Evolutionary conservation across 306 rosid species (phyloP).

Genomic region (Lathyrus aphaca): DNA sequence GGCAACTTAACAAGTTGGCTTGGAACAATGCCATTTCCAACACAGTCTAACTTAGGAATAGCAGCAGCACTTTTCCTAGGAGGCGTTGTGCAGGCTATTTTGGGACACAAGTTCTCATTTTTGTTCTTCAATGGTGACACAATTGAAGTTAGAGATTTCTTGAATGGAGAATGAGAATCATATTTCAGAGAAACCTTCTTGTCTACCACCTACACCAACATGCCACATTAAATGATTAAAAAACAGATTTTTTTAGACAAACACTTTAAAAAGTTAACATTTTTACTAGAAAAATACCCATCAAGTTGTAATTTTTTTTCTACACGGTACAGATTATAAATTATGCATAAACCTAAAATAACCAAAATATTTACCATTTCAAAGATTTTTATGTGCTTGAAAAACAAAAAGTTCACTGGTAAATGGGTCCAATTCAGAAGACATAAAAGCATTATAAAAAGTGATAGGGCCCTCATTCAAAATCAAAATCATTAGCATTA

Average conservation of each 20-base stretch:
- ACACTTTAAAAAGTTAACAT: constrained; percentile 1
- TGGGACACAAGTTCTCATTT: constrained; percentile 50
- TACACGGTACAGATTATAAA: not conserved
- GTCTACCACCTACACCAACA: constrained; percentile 44
- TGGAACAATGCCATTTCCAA: constrained; percentile 21
- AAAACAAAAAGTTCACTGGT: not conserved
- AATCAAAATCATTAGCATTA: constrained; percentile 10
- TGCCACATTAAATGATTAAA: not conserved
- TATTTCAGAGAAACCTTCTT: constrained; percentile 47
- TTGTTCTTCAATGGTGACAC: constrained; percentile 57
- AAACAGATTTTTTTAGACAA: not conserved
- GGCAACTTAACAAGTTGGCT: constrained; percentile 56
- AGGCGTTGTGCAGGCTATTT: constrained; percentile 32
- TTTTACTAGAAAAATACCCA: not conserved
- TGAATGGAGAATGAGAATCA: constrained; percentile 45
- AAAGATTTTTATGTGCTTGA: constrained; percentile 1
- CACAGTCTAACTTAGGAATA: constrained; percentile 22
- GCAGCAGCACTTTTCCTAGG: constrained; percentile 31
- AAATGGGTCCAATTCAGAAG: constrained; percentile 22
- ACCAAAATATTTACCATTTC: not conserved
- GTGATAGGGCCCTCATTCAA: constrained; percentile 43
- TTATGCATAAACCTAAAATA: constrained; percentile 25
- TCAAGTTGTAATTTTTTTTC: not conserved
- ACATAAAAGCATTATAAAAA: constrained; percentile 31
- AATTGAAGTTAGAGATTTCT: constrained; percentile 41